phyloP scores from a whole-genome alignment of 306 rosid genomes.

The Elaeagnus macrophylla region DNA sequence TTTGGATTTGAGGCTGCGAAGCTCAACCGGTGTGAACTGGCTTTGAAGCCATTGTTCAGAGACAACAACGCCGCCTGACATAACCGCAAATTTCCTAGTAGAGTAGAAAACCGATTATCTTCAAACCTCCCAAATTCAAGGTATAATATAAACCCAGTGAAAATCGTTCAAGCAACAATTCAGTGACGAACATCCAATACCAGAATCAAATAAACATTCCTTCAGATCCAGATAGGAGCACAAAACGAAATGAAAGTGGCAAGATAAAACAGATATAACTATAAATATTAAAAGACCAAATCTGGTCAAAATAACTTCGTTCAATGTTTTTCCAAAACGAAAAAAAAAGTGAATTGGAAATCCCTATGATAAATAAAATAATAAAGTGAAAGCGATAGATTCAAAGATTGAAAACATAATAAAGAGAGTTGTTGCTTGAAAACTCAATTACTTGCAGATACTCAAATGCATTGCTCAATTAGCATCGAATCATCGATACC shows the following conservation, averaged over 20 bases:
- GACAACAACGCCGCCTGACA: constrained; percentile 81
- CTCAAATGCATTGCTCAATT: too few species aligned
- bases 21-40: constrained; percentile 93
- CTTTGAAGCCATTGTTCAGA: constrained; percentile 91
- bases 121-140: constrained; percentile 11
- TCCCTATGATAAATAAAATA: too few species aligned
- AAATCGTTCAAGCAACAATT: constrained; percentile 6
- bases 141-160: constrained; percentile 5
- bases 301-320: too few species aligned
- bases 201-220: constrained; percentile 18
- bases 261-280: too few species aligned
- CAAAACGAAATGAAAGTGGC: not conserved
- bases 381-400: too few species aligned
- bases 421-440: too few species aligned
- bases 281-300: too few species aligned
- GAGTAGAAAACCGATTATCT: constrained; percentile 7
- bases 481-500: too few species aligned
- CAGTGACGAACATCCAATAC: constrained; percentile 15
- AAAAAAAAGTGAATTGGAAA: too few species aligned
- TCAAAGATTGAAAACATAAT: too few species aligned
- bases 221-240: constrained; percentile 15
- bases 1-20: constrained; percentile 70
- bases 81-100: constrained; percentile 29
- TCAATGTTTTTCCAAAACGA: too few species aligned
- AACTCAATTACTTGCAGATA: too few species aligned